A percentile compares a stretch with the other conserved stretches of the same genome.
Evolutionary conservation across 1,139 yeast genomes (phyloP).

Genomic region (Magnusiomyces sp.): DNA sequence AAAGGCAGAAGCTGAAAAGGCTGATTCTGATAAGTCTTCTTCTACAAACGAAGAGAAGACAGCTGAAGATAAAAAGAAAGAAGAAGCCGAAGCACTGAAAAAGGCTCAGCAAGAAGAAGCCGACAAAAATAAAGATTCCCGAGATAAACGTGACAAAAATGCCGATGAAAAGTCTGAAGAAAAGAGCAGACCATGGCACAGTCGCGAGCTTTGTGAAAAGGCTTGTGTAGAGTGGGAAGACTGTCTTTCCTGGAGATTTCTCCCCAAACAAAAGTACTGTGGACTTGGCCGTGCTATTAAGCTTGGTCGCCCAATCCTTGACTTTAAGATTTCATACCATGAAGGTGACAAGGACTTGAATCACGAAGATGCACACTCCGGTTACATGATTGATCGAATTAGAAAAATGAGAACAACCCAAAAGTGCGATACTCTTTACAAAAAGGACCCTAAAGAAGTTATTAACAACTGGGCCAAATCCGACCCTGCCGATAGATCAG

Average conservation of each 20-base stretch:
- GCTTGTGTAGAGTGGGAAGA: conserved; percentile 19
- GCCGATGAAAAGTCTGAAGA: conserved; percentile 12
- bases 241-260: conserved; percentile 26
- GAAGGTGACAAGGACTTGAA: conserved; percentile 6
- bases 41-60: background rate
- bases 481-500: conserved; percentile 1
- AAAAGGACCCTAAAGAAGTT: background rate
- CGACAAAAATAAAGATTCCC: conserved; percentile 6
- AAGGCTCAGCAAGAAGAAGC: too few species aligned
- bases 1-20: background rate
- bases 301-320: conserved; percentile 8
- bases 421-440: conserved; percentile 20
- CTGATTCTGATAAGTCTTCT: background rate
- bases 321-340: conserved; percentile 10
- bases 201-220: conserved; percentile 20
- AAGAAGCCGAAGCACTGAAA: conserved; percentile 10
- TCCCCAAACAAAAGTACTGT: conserved; percentile 17
- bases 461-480: background rate
- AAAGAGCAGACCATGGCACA: conserved; percentile 19
- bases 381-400: conserved; percentile 28
- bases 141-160: conserved; percentile 12
- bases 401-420: conserved; percentile 20
- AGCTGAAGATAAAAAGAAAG: conserved; percentile 4
- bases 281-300: conserved; percentile 13
- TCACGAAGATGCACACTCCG: conserved; percentile 18